phyloP scores from a whole-genome alignment of 1,284 basidiomycete species.

The Cutaneotrichosporon cavernicola region DNA sequence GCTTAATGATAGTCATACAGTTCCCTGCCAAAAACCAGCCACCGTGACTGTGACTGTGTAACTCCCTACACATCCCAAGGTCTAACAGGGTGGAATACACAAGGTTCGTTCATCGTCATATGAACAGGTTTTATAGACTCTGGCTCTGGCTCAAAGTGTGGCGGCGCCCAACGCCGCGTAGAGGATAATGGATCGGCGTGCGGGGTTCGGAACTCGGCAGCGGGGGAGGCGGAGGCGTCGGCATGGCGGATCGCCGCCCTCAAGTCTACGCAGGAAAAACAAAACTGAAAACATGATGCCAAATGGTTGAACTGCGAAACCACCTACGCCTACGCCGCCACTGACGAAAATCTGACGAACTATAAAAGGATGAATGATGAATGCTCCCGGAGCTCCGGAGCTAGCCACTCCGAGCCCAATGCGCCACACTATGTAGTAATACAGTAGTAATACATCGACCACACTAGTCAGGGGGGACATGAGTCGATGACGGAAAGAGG shows the following conservation, averaged over 20 bases:
- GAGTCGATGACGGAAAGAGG: neutral
- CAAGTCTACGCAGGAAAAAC: neutral
- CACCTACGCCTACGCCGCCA: too few relatives aligned
- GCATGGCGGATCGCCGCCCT: neutral
- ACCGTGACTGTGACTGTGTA: too few relatives aligned
- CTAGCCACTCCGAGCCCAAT: neutral
- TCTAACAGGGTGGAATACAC: too few relatives aligned
- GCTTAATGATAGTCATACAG: too few relatives aligned
- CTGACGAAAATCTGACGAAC: neutral
- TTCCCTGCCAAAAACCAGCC: too few relatives aligned
- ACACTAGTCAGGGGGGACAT: neutral
- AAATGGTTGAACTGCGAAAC: neutral
- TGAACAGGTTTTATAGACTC: neutral
- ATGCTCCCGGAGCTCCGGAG: neutral
- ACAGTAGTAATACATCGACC: neutral
- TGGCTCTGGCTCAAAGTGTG: neutral
- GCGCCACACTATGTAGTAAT: slow-evolving; percentile 1
- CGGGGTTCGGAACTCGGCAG: too few relatives aligned
- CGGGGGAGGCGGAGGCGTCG: neutral
- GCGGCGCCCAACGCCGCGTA: neutral
- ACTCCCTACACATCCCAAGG: too few relatives aligned
- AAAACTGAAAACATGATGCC: neutral
- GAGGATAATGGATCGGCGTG: too few relatives aligned
- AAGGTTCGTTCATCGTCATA: too few relatives aligned
- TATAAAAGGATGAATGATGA: too few relatives aligned